phyloP scores from a whole-genome alignment of 2,329 filamentous ascomycete species.

The Exophiala bonariae region DNA sequence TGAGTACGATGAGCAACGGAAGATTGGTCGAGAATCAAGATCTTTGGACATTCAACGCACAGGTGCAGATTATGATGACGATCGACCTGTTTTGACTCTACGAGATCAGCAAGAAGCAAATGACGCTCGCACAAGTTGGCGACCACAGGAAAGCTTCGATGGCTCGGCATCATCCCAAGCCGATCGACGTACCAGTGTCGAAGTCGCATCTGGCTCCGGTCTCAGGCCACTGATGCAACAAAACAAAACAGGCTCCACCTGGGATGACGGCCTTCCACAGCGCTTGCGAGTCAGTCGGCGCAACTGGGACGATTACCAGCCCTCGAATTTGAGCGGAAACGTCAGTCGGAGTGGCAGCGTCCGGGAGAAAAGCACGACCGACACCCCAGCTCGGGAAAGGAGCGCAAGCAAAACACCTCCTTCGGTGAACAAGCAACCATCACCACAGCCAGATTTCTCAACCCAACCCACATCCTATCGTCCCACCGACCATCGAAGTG shows the following conservation, averaged over 20 bases:
- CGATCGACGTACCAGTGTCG: constrained; percentile 20
- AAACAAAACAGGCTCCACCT: constrained; percentile 24
- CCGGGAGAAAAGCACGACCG: constrained; percentile 3
- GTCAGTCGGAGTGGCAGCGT: constrained; percentile 20
- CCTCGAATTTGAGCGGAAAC: constrained; percentile 9
- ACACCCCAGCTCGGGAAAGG: constrained; percentile 6
- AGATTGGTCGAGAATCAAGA: constrained; percentile 20
- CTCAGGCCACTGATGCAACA: constrained; percentile 12
- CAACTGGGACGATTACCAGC: constrained; percentile 24
- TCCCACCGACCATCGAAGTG: constrained; percentile 7
- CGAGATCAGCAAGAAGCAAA: constrained; percentile 29
- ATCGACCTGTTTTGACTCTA: constrained; percentile 23
- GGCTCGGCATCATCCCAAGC: constrained; percentile 1
- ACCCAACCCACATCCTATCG: neutral
- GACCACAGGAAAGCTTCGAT: constrained; percentile 25
- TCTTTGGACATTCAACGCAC: constrained; percentile 28
- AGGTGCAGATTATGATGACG: constrained; percentile 11
- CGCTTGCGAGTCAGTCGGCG: constrained; percentile 21
- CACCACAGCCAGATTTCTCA: constrained; percentile 11
- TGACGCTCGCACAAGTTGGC: constrained; percentile 26
- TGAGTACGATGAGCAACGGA: constrained; percentile 28
- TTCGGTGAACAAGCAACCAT: constrained; percentile 7
- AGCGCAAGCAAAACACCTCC: constrained; percentile 12
- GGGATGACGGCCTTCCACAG: constrained; percentile 26
- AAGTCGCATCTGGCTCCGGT: constrained; percentile 16